Evolutionary conservation across 2,329 filamentous ascomycete species (phyloP), one percentile per base, ranked within the genome.

Genomic region (Thelonectria rubi): DNA sequence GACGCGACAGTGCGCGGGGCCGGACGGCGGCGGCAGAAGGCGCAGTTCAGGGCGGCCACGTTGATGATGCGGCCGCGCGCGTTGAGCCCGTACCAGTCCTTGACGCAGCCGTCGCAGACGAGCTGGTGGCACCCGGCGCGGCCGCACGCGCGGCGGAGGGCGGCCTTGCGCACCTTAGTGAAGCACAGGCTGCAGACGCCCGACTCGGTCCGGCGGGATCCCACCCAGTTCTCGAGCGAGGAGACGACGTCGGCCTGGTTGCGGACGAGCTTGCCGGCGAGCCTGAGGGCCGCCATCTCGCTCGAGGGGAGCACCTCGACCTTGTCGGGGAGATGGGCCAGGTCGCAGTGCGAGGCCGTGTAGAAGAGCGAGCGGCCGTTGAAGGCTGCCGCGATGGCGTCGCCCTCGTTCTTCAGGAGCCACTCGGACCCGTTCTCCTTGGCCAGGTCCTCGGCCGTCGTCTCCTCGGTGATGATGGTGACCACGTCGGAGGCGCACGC

Each of bases 61-160:
- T 84, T 84, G 67, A 85, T 77, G 12, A 83, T 73, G 1, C 68
- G 67, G 1, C 82, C 81, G 1, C 74, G 70, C 0, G 45, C 51
- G 65, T 84, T 85, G 59, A 80, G 69, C 0, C 80, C 80, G 59
- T 84, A 84, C 82, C 82, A 85, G 2, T 64, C 69, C 17, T 68
- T 60, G 10, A 76, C 65, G 59, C 82, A 84, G 12, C 60, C 66
- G 5, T 64, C 65, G 67, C 82, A 84, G 53, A 84, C 76, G 5
- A 70, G 67, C 69, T 83, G 78, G 14, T 71, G 51, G 58, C 82
- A 84, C 0, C 80, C 80, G 2, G 70, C 70, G 1, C 81, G 79
- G 11, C 81, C 80, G 58, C 82, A 85, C 2, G 81, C 79, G 1
- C 72, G 73, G 14, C 74, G 75, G 1, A 84, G 73, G 20, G 74